Evolutionary conservation across 2,329 filamentous ascomycete species (phyloP).

Genomic region (Thielaviopsis euricoi): DNA sequence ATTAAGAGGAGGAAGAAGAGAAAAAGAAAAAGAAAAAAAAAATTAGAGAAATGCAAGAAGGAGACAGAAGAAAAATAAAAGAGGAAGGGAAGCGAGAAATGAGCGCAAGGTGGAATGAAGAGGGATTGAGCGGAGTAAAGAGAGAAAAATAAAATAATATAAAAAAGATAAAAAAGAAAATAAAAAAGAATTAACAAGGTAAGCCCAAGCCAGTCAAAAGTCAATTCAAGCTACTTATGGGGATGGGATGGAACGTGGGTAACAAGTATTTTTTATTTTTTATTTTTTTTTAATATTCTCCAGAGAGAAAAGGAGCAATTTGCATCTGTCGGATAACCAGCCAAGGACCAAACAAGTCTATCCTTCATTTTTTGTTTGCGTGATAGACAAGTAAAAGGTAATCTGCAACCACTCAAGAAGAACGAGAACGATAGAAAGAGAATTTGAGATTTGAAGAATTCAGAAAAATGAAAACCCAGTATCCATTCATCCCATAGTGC

Average conservation of each 20-base stretch:
- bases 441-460: too few species aligned
- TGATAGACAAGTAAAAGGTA: too few species aligned
- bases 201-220: neutral
- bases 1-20: neutral
- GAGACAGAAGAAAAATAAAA: neutral
- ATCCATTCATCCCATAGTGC: too few species aligned
- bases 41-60: neutral
- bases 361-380: neutral
- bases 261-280: too few species aligned
- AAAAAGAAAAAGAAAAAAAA: neutral
- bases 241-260: too few species aligned
- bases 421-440: too few species aligned
- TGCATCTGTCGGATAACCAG: too few species aligned
- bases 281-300: neutral
- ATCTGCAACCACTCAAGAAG: too few species aligned
- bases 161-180: neutral
- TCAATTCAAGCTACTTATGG: neutral
- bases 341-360: too few species aligned
- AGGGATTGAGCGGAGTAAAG: too few species aligned
- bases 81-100: neutral
- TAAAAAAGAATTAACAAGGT: neutral
- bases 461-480: too few species aligned
- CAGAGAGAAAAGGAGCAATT: neutral
- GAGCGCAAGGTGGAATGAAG: neutral
- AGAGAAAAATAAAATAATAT: neutral